Conservation (phyloP, 257 asterid species). For the Ophiorrhiza pumila region DNA sequence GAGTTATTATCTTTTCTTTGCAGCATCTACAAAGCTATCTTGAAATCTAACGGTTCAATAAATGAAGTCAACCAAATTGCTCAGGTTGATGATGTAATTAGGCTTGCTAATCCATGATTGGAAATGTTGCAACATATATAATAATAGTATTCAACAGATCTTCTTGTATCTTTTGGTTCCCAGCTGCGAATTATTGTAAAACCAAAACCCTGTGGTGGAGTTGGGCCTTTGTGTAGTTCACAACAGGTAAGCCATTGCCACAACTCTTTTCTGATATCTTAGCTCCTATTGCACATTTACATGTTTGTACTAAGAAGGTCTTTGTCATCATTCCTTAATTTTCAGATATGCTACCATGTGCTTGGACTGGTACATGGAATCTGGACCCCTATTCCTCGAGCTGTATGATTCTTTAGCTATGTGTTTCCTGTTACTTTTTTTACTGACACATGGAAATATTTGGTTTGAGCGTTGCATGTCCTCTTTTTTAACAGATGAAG, state of each 20-base stretch:
- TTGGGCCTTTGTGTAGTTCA: slow-evolving; percentile 81
- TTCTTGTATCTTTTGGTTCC: slow-evolving; percentile 28
- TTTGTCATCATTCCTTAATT: slow-evolving; percentile 24
- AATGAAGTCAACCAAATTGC: slow-evolving; percentile 79
- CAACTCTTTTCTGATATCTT: slow-evolving; percentile 5
- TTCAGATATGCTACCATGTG: slow-evolving; percentile 89
- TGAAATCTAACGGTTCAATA: slow-evolving; percentile 37
- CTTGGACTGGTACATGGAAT: slow-evolving; percentile 92
- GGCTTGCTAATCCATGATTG: slow-evolving; percentile 14
- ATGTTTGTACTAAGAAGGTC: slow-evolving; percentile 4
- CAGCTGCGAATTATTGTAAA: slow-evolving; percentile 83
- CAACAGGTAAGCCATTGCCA: slow-evolving; percentile 58
- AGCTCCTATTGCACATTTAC: not conserved
- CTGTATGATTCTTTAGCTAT: slow-evolving; percentile 45
- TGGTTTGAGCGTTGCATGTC: slow-evolving; percentile 13
- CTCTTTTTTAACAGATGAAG: slow-evolving; percentile 64
- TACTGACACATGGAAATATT: not conserved
- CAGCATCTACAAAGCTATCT: slow-evolving; percentile 42
- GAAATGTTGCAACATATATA: slow-evolving; percentile 3
- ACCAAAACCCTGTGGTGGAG: slow-evolving; percentile 81
- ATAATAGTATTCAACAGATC: slow-evolving; percentile 11
- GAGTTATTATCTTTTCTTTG: slow-evolving; percentile 6
- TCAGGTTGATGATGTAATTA: slow-evolving; percentile 50
- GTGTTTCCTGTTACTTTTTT: slow-evolving; percentile 11
- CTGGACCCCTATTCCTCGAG: slow-evolving; percentile 93